Evolutionary conservation across 2,329 filamentous ascomycete genomes (phyloP).

Genomic region (Aureobasidium mangrovei): DNA sequence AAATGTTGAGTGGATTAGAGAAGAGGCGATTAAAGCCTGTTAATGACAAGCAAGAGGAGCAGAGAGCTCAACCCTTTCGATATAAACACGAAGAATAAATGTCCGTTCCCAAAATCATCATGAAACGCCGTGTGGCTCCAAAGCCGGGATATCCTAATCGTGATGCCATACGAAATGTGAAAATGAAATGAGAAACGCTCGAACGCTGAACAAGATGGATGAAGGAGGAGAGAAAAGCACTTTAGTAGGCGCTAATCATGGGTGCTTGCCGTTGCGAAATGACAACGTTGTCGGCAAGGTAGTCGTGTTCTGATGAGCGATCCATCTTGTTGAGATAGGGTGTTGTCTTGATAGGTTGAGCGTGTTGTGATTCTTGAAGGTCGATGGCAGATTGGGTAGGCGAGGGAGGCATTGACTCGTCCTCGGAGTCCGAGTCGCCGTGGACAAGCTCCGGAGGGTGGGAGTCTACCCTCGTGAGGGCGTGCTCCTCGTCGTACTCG

Average conservation of each 20-base stretch:
- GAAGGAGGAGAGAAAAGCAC: not conserved
- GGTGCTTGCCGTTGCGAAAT: constrained; percentile 4
- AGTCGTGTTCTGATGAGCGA: not conserved
- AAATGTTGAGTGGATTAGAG: not conserved
- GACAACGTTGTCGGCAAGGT: constrained; percentile 9
- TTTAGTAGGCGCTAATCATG: constrained; percentile 15
- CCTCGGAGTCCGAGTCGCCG: constrained; percentile 37
- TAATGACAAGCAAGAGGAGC: not conserved
- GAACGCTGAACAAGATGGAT: constrained; percentile 11
- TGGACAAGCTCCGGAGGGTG: constrained; percentile 41
- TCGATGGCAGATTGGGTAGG: constrained; percentile 37
- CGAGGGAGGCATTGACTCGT: constrained; percentile 40
- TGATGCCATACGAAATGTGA: constrained; percentile 1
- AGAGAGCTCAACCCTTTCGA: not conserved
- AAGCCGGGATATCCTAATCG: constrained; percentile 13
- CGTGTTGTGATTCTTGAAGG: constrained; percentile 32
- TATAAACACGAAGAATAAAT: constrained; percentile 1
- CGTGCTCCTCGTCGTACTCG: constrained; percentile 38
- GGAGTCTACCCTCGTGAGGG: constrained; percentile 36
- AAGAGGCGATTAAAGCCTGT: constrained; percentile 1
- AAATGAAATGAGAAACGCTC: constrained; percentile 5
- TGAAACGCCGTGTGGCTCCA: constrained; percentile 6
- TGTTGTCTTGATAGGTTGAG: constrained; percentile 29
- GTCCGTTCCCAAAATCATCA: not conserved
- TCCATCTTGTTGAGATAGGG: constrained; percentile 11